Percentiles rank a stretch among this genome's conserved stretches.
Evolutionary conservation across 1,284 basidiomycete genomes (phyloP).

Genomic region (Rhodotorula sp.): DNA sequence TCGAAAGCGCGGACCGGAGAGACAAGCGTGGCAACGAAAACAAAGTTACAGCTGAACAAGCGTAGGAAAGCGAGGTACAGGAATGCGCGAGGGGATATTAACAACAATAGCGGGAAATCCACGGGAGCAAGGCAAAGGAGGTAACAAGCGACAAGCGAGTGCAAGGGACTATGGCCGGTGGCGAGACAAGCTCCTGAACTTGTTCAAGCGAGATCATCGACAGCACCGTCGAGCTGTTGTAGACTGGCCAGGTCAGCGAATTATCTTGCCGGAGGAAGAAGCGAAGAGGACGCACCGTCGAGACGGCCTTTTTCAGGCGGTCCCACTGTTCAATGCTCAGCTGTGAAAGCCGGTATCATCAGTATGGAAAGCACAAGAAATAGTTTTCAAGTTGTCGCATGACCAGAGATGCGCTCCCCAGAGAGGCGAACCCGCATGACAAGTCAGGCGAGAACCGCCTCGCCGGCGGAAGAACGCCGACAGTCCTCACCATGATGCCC

Average conservation of each 20-base stretch:
- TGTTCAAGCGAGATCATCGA: constrained; percentile 5
- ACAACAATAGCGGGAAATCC: not conserved
- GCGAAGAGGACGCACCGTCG: constrained; percentile 6
- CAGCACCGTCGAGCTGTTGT: constrained; percentile 8
- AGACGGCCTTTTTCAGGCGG: constrained; percentile 28
- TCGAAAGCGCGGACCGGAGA: too few species aligned
- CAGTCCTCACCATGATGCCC: constrained; percentile 21
- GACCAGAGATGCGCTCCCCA: constrained; percentile 20
- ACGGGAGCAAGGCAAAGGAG: not conserved
- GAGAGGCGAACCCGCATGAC: too few species aligned
- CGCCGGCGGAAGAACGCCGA: not conserved
- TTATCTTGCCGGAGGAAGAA: not conserved
- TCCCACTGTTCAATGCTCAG: constrained; percentile 34
- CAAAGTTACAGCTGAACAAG: too few species aligned
- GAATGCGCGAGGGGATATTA: not conserved
- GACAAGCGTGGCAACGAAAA: too few species aligned
- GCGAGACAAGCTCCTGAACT: too few species aligned
- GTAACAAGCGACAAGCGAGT: not conserved
- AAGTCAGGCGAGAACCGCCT: too few species aligned
- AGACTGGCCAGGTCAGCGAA: not conserved
- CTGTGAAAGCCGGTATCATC: too few species aligned
- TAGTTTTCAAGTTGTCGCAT: too few species aligned
- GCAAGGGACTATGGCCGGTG: not conserved
- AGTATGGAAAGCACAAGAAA: too few species aligned
- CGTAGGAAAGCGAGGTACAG: not conserved